Evolutionary conservation across 2,329 filamentous ascomycete genomes (phyloP).

Genomic region (Thyridium curvatum): DNA sequence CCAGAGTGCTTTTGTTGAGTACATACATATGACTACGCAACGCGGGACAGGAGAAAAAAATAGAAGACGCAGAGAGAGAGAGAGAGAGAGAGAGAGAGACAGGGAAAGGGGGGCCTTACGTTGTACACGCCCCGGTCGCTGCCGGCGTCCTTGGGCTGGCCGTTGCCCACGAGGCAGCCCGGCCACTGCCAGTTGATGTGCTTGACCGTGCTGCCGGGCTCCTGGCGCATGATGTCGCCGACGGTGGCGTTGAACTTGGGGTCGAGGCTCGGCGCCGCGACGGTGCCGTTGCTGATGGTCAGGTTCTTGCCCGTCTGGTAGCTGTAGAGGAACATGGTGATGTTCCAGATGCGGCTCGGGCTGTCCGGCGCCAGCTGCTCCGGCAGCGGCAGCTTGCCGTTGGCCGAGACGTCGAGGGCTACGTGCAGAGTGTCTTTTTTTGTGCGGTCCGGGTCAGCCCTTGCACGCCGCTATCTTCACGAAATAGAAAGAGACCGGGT

Average conservation of each 20-base stretch:
- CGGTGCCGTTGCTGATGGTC: slow-evolving; percentile 60
- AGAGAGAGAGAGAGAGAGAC: not conserved
- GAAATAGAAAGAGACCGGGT: not conserved
- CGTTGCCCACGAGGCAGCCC: slow-evolving; percentile 58
- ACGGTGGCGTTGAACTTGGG: slow-evolving; percentile 44
- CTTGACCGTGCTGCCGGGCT: slow-evolving; percentile 63
- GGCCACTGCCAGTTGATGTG: slow-evolving; percentile 70
- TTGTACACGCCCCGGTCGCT: slow-evolving; percentile 60
- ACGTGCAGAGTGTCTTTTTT: slow-evolving; percentile 50
- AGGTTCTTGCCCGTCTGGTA: slow-evolving; percentile 59
- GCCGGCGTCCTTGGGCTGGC: slow-evolving; percentile 33
- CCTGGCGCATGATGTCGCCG: slow-evolving; percentile 57
- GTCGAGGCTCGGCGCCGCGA: slow-evolving; percentile 48
- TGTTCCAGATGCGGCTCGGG: slow-evolving; percentile 53
- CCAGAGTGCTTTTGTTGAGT: not conserved
- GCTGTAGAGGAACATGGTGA: slow-evolving; percentile 62
- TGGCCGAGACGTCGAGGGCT: slow-evolving; percentile 59
- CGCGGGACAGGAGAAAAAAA: not conserved
- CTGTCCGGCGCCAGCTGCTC: slow-evolving; percentile 43
- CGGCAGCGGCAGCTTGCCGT: slow-evolving; percentile 56
- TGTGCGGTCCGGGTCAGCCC: slow-evolving; percentile 1
- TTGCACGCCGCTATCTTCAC: not conserved
- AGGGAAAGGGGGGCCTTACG: slow-evolving; percentile 23
- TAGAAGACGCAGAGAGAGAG: not conserved
- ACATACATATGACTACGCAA: not conserved